These are phyloP conservation scores for Botrytis porri DNA, from an alignment of 2,329 filamentous ascomycete genomes.

Conservation along the genomic window DNA sequence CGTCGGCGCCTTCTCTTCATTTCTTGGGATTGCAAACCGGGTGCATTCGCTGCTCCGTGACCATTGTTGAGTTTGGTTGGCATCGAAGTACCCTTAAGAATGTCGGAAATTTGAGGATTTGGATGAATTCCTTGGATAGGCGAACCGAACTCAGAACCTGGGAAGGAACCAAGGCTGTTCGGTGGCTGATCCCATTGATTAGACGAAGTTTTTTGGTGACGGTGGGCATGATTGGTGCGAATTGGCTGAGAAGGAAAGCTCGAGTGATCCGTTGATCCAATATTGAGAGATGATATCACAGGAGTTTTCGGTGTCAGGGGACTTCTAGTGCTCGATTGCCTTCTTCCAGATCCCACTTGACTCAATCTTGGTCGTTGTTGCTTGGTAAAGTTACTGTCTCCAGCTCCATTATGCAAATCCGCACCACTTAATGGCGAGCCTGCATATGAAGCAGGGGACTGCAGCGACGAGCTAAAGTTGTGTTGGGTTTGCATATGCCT, in stretches of 20 bases:
- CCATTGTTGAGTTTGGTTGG: slow-evolving; percentile 72
- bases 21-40: slow-evolving; percentile 71
- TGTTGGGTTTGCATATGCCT: slow-evolving; percentile 62
- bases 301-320: slow-evolving; percentile 88
- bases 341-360: slow-evolving; percentile 62
- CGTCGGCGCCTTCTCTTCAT: slow-evolving; percentile 87
- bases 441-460: slow-evolving; percentile 51
- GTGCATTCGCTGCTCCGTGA: slow-evolving; percentile 28
- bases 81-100: slow-evolving; percentile 86
- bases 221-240: slow-evolving; percentile 58
- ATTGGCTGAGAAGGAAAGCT: slow-evolving; percentile 78
- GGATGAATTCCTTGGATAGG: slow-evolving; percentile 65
- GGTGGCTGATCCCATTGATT: slow-evolving; percentile 88
- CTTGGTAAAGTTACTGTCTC: slow-evolving; percentile 54
- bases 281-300: slow-evolving; percentile 67
- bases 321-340: slow-evolving; percentile 70
- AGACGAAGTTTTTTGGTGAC: slow-evolving; percentile 80
- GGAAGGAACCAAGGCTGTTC: slow-evolving; percentile 78
- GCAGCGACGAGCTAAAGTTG: slow-evolving; percentile 53
- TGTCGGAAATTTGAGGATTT: slow-evolving; percentile 79
- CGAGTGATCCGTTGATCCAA: slow-evolving; percentile 61
- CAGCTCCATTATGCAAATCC: slow-evolving; percentile 46
- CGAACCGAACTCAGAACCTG: slow-evolving; percentile 85
- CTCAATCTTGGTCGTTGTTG: slow-evolving; percentile 55
- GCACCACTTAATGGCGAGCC: slow-evolving; percentile 49